Conservation (phyloP, 176 grass and related monocot species). For the Puccinellia tenuiflora region DNA sequence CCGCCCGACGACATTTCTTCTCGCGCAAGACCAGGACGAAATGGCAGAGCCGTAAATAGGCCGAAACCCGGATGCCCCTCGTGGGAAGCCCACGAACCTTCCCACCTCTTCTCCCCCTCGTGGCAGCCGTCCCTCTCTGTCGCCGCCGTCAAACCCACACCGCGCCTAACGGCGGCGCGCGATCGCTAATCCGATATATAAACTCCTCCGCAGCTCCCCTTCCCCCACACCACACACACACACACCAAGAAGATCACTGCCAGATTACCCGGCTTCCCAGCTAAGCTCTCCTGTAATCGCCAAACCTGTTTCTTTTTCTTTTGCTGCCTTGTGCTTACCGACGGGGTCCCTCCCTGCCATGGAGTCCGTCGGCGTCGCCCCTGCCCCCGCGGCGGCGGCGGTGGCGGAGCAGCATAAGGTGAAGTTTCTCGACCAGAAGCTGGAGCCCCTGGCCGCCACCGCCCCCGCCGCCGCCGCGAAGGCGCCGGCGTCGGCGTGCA, state of each 20-base stretch:
- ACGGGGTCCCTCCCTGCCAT: slow-evolving; percentile 16
- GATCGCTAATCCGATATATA: slow-evolving; percentile 28
- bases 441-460: slow-evolving; percentile 20
- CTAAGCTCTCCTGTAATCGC: not conserved
- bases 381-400: slow-evolving; percentile 3
- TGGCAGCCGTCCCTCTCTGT: not conserved
- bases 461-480: not conserved
- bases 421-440: slow-evolving; percentile 38
- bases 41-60: slow-evolving; percentile 31
- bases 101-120: not conserved
- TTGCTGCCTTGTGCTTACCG: not conserved
- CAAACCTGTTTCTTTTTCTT: not conserved
- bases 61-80: not conserved
- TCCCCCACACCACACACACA: not conserved
- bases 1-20: slow-evolving; percentile 22
- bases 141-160: slow-evolving; percentile 33
- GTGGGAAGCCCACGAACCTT: slow-evolving; percentile 20
- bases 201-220: not conserved
- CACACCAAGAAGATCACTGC: slow-evolving; percentile 7
- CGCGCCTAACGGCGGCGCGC: slow-evolving; percentile 33
- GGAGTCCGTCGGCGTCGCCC: slow-evolving; percentile 34
- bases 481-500: slow-evolving; percentile 18
- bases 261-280: slow-evolving; percentile 1
- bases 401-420: slow-evolving; percentile 18
- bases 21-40: not conserved